Percentiles rank a stretch among this genome's conserved stretches.
Evolutionary conservation across 106 monocot species (phyloP).

Genomic region (Xerophyta viscosa): DNA sequence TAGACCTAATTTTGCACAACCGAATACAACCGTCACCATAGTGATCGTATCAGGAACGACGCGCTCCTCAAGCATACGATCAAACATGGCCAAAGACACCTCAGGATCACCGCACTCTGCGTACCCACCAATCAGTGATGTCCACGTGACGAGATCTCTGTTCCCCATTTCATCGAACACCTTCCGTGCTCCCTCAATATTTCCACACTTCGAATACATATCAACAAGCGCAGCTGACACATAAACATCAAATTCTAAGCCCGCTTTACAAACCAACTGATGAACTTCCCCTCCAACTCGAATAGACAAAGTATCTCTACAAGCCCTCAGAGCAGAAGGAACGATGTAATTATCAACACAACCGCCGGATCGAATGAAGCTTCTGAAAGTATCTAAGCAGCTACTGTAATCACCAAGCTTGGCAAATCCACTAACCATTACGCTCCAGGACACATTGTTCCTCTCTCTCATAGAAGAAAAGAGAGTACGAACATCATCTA

Average conservation of each 20-base stretch:
- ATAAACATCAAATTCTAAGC: conserved; percentile 26
- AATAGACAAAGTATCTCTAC: conserved; percentile 18
- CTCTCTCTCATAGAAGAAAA: conserved; percentile 28
- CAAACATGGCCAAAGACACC: no score
- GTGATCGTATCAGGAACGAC: no score
- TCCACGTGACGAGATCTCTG: no score
- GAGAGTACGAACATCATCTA: conserved; percentile 20
- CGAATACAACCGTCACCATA: conserved; percentile 61
- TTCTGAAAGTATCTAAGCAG: conserved; percentile 26
- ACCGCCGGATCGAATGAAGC: conserved; percentile 32
- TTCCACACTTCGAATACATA: no score
- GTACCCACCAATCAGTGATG: no score
- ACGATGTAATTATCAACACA: conserved; percentile 39
- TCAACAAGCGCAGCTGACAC: conserved; percentile 21
- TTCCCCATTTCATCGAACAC: no score
- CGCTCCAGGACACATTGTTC: conserved; percentile 49
- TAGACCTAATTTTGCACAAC: conserved; percentile 50
- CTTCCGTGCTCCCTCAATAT: no score
- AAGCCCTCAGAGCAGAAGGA: conserved; percentile 43
- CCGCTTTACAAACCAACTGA: conserved; percentile 27
- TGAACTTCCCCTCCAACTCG: conserved; percentile 28
- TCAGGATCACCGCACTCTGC: no score
- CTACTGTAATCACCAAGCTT: conserved; percentile 34
- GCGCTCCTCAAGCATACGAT: no score
- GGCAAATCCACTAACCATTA: conserved; percentile 34